Evolutionary conservation across 2,329 filamentous ascomycete genomes (phyloP), one percentile per base, ranked within the genome.

Genomic region (Stylonectria norvegica): DNA sequence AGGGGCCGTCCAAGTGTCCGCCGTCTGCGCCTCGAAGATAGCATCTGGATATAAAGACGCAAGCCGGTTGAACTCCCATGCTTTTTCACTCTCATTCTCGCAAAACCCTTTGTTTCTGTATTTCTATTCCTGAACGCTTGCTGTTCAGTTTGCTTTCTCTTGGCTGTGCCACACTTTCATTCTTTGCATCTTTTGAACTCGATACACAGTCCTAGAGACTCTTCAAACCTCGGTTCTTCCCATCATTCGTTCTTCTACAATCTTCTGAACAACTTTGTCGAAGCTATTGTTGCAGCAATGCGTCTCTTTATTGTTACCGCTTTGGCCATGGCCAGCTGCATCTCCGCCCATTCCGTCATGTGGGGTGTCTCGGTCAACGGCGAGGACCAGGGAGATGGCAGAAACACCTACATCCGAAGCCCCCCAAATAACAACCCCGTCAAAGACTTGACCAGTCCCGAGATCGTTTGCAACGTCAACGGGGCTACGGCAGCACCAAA

Each of bases 351-450:
- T 60, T 61, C 72, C 40, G 64, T 59, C 27, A 68, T 73, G 50
- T 71, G 68, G 53, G 52, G 69, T 34, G 64, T 73, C 42, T 73
- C 65, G 66, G 67, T 75, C 45, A 68, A 75, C 58, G 70, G 63
- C 39, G 53, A 63, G 28, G 68, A 72, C 50, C 64, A 66, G 49
- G 67, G 68, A 38, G 63, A 68, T 45, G 69, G 68, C 41, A 51
- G 61, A 29, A 57, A 56, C 46, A 49, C 48, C 35, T 72, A 70
- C 61, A 71, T 72, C 57, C 69, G 69, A 36, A 61, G 60, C 25
- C 71, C 71, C 33, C 55, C 60, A 44, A 66, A 51, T 64, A 73
- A 73, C 63, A 57, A 34, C 51, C 66, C 62, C 47, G 61, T 69
- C 52, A 68, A 67, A 72, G 70, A 67, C 64, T 66, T 65, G 56